These are phyloP conservation scores for Kuraishia ogatae DNA, from an alignment of 805 yeast species.

Conservation along the genomic window DNA sequence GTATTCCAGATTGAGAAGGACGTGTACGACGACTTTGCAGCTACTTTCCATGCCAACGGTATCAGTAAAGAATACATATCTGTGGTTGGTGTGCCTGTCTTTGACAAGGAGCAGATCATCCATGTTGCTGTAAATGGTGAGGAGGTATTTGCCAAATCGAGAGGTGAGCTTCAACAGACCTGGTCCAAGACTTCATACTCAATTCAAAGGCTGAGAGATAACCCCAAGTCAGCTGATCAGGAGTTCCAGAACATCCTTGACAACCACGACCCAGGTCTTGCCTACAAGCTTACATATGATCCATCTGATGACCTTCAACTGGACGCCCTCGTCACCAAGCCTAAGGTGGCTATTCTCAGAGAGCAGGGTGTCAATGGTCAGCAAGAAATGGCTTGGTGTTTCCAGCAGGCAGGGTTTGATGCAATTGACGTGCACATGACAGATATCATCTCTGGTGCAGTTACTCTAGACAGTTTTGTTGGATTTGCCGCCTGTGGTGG, in stretches of 20 bases:
- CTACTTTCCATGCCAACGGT: constrained; percentile 49
- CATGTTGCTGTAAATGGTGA: constrained; percentile 37
- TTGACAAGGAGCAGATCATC: constrained; percentile 37
- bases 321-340: constrained; percentile 34
- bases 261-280: constrained; percentile 83
- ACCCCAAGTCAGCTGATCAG: constrained; percentile 84
- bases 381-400: constrained; percentile 97
- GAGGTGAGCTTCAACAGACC: constrained; percentile 66
- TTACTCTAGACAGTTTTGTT: constrained; percentile 67
- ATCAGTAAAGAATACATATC: constrained; percentile 45
- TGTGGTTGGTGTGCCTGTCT: constrained; percentile 63
- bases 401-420: constrained; percentile 90
- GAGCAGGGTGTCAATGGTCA: constrained; percentile 99
- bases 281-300: constrained; percentile 67
- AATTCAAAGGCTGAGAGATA: constrained; percentile 87
- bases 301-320: constrained; percentile 41
- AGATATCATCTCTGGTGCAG: constrained; percentile 70
- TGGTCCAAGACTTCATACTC: constrained; percentile 89
- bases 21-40: constrained; percentile 45
- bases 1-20: constrained; percentile 74
- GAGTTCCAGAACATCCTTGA: constrained; percentile 71
- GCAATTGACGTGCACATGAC: constrained; percentile 96
- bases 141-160: constrained; percentile 39
- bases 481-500: constrained; percentile 99
- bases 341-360: constrained; percentile 91